Percentiles rank a stretch among this genome's conserved stretches.
Conservation (phyloP, 257 asterid species). For the Ballota nigra region DNA sequence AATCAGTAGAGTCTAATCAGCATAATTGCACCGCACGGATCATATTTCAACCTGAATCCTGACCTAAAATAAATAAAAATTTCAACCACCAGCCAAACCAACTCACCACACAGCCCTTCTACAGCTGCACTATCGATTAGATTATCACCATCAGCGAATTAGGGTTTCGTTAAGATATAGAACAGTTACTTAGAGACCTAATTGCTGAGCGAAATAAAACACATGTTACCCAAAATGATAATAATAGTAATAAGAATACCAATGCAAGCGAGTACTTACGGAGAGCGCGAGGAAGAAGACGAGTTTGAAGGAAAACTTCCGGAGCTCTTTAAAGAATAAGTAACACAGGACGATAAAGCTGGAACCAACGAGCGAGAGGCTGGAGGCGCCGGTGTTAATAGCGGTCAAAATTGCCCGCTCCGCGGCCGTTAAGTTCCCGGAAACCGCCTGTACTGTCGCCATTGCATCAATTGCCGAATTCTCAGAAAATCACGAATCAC, state of each 20-base stretch:
- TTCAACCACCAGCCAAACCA: slow-evolving; percentile 2
- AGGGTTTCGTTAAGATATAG: background rate
- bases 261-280: slow-evolving; percentile 33
- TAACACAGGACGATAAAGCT: slow-evolving; percentile 96
- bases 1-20: background rate
- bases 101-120: background rate
- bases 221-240: background rate
- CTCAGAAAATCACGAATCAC: slow-evolving; percentile 14
- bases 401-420: slow-evolving; percentile 70
- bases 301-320: slow-evolving; percentile 96
- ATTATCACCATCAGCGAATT: background rate
- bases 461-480: slow-evolving; percentile 30
- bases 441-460: slow-evolving; percentile 81
- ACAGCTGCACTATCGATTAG: background rate
- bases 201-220: background rate
- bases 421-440: slow-evolving; percentile 68
- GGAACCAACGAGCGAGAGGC: slow-evolving; percentile 80
- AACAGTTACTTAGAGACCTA: slow-evolving; percentile 6
- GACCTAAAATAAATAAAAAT: background rate
- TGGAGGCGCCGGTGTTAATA: slow-evolving; percentile 82
- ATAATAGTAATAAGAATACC: background rate
- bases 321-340: slow-evolving; percentile 83
- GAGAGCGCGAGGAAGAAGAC: slow-evolving; percentile 98
- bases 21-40: background rate
- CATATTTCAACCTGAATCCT: slow-evolving; percentile 7